These are phyloP conservation scores for Pyricularia pennisetigena DNA, from an alignment of 2,329 filamentous ascomycete genomes.

Conservation along the genomic window DNA sequence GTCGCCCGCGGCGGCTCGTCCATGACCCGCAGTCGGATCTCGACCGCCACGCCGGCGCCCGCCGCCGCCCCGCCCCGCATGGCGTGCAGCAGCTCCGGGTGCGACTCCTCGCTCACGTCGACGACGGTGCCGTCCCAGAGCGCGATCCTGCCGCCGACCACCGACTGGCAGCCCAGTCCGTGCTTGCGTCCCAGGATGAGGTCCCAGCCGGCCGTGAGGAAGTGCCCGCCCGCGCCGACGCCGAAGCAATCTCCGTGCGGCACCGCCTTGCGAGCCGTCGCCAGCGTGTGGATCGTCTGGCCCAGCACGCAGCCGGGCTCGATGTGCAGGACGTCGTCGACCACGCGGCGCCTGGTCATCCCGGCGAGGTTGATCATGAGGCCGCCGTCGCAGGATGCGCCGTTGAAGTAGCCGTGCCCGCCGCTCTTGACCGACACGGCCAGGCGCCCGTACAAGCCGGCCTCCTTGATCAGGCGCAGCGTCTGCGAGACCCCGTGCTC, in stretches of 20 bases:
- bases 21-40: background rate
- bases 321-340: background rate
- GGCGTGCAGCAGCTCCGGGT: conserved; percentile 2
- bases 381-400: background rate
- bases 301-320: conserved; percentile 1
- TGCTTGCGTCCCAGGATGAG: background rate
- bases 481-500: background rate
- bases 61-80: background rate
- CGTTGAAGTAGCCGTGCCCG: conserved; percentile 4
- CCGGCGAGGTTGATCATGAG: conserved; percentile 2
- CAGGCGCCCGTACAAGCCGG: background rate
- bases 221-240: background rate
- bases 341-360: background rate
- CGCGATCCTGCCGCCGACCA: background rate
- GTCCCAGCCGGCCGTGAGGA: conserved; percentile 1
- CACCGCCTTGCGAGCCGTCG: background rate
- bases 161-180: conserved; percentile 1
- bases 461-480: background rate
- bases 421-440: conserved; percentile 2
- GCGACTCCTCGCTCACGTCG: background rate
- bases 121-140: conserved; percentile 1
- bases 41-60: background rate
- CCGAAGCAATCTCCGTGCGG: conserved; percentile 3
- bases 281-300: conserved; percentile 2
- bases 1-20: background rate